Conservation (phyloP, 192 early-diverging fungal genomes). For the Jimgerdemannia lactiflua region DNA sequence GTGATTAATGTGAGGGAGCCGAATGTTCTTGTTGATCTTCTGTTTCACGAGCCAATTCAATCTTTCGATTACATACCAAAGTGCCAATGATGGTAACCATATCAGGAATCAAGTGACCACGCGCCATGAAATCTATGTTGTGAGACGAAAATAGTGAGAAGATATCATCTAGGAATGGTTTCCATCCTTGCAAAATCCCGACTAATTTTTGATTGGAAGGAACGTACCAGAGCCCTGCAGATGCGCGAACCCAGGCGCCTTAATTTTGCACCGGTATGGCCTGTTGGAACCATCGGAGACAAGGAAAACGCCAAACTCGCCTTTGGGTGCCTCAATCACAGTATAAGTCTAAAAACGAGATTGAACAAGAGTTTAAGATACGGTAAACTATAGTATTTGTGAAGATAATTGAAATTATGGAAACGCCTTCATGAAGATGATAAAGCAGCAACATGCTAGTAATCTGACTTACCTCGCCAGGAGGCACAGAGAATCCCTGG, state of each 20-base stretch:
- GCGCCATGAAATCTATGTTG: slow-evolving; percentile 74
- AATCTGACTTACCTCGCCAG: slow-evolving; percentile 53
- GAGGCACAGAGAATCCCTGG: slow-evolving; percentile 89
- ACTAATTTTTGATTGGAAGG: too few relatives aligned
- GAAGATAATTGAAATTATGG: too few relatives aligned
- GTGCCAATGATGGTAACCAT: slow-evolving; percentile 97
- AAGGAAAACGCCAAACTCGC: slow-evolving; percentile 96
- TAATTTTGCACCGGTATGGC: slow-evolving; percentile 98
- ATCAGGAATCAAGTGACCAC: slow-evolving; percentile 92
- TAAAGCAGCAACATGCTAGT: neutral
- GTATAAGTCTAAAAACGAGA: slow-evolving; percentile 77
- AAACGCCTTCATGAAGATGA: too few relatives aligned
- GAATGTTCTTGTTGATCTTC: too few relatives aligned
- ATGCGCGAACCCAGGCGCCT: slow-evolving; percentile 95
- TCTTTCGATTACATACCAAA: slow-evolving; percentile 38
- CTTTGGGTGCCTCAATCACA: slow-evolving; percentile 97
- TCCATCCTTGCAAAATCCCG: too few relatives aligned
- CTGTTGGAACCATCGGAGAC: slow-evolving; percentile 91
- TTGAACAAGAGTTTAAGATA: too few relatives aligned
- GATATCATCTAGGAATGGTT: too few relatives aligned
- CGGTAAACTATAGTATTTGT: too few relatives aligned
- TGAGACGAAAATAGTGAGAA: neutral
- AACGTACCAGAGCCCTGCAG: slow-evolving; percentile 62
- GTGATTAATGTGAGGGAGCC: neutral
- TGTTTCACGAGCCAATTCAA: neutral